These are phyloP conservation scores for Aspergillus intermedius DNA, from an alignment of 2,329 filamentous ascomycete species.

Conservation along the genomic window DNA sequence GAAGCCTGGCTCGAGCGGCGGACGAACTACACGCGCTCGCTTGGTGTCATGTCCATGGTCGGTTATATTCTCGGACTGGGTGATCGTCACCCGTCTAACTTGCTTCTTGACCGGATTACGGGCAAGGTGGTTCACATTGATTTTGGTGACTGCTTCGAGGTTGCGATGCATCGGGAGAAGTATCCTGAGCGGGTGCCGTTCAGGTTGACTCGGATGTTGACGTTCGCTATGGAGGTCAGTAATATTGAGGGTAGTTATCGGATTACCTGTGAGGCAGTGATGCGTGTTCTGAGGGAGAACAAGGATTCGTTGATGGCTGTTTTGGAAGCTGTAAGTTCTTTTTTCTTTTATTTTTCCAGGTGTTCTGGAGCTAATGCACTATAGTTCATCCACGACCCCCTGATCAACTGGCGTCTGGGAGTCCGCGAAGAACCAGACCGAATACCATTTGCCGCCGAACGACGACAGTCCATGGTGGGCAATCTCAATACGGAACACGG, in stretches of 20 bases:
- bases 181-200: slow-evolving; percentile 97
- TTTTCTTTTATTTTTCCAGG: neutral
- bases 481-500: slow-evolving; percentile 45
- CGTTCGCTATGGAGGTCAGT: slow-evolving; percentile 99
- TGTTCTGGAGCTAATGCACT: slow-evolving; percentile 8
- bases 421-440: slow-evolving; percentile 55
- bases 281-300: slow-evolving; percentile 92
- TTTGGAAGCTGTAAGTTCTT: slow-evolving; percentile 76
- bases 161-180: slow-evolving; percentile 98
- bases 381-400: slow-evolving; percentile 97
- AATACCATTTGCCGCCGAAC: slow-evolving; percentile 55
- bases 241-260: slow-evolving; percentile 99
- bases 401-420: slow-evolving; percentile 88
- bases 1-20: slow-evolving; percentile 96
- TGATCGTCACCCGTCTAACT: slow-evolving; percentile 92
- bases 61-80: slow-evolving; percentile 96
- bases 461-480: slow-evolving; percentile 54
- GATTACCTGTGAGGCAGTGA: slow-evolving; percentile 96
- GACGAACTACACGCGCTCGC: slow-evolving; percentile 96
- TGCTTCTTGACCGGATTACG: slow-evolving; percentile 93
- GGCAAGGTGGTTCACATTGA: slow-evolving; percentile 98
- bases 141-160: slow-evolving; percentile 98
- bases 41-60: slow-evolving; percentile 99
- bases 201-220: slow-evolving; percentile 96
- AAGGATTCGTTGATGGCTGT: slow-evolving; percentile 99